A percentile compares a stretch with the other conserved stretches of the same genome.
phyloP scores from a whole-genome alignment of 345 rosid genomes.

The Pugionium cornutum region DNA sequence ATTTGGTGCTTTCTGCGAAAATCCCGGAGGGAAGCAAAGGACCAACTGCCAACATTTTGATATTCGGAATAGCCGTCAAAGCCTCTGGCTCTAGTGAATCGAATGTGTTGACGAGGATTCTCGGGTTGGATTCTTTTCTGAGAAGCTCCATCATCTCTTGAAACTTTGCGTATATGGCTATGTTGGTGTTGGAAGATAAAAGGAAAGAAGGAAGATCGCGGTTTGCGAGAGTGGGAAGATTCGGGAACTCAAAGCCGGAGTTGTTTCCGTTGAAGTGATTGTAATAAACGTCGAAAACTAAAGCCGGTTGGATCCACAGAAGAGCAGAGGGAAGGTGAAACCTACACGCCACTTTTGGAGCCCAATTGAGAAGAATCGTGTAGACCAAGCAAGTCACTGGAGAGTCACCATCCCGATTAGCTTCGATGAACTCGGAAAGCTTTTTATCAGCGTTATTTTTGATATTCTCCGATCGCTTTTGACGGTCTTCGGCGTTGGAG shows the following conservation, averaged over 20 bases:
- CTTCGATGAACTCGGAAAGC: slow-evolving; percentile 33
- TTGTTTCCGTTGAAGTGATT: slow-evolving; percentile 54
- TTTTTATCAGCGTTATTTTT: slow-evolving; percentile 24
- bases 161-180: neutral
- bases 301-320: slow-evolving; percentile 76
- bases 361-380: slow-evolving; percentile 61
- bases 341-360: slow-evolving; percentile 50
- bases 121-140: slow-evolving; percentile 38
- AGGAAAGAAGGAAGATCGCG: slow-evolving; percentile 62
- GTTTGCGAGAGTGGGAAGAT: slow-evolving; percentile 13
- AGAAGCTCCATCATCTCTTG: slow-evolving; percentile 42
- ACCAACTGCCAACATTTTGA: slow-evolving; percentile 39
- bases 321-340: slow-evolving; percentile 46
- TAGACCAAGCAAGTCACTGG: slow-evolving; percentile 41
- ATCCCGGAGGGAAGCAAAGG: slow-evolving; percentile 41
- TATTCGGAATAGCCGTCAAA: slow-evolving; percentile 24
- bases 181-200: slow-evolving; percentile 23
- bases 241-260: slow-evolving; percentile 34
- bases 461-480: slow-evolving; percentile 28
- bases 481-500: slow-evolving; percentile 19
- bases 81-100: slow-evolving; percentile 49
- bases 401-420: slow-evolving; percentile 21
- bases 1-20: slow-evolving; percentile 7
- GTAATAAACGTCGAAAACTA: slow-evolving; percentile 58
- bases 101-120: slow-evolving; percentile 51